Percentiles rank a stretch among this genome's conserved stretches.
Conservation (phyloP, 176 grass and related monocot genomes). For the Carex kokanica region DNA sequence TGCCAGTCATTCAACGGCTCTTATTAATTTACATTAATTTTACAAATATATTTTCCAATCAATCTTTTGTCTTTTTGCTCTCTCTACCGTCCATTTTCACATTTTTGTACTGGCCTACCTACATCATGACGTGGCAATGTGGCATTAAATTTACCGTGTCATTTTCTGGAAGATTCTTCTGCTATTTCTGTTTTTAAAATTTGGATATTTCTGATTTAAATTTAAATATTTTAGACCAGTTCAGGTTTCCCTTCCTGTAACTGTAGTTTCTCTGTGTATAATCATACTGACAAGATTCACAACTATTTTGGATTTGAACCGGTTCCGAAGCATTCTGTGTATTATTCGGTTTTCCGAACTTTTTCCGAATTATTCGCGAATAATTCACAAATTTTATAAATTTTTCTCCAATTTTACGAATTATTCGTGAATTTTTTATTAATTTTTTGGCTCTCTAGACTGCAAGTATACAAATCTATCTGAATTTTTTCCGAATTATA, state of each 20-base stretch:
- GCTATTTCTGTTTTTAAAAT: not conserved
- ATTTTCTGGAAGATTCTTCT: conserved; percentile 7
- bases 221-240: not conserved
- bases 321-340: too few relatives aligned
- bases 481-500: too few relatives aligned
- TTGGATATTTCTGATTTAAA: not conserved
- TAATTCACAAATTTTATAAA: too few relatives aligned
- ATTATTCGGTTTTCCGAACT: too few relatives aligned
- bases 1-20: not conserved
- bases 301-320: too few relatives aligned
- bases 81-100: not conserved
- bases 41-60: not conserved
- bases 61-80: not conserved
- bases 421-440: too few relatives aligned
- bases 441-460: too few relatives aligned
- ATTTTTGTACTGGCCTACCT: not conserved
- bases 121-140: not conserved
- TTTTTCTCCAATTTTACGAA: too few relatives aligned
- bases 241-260: not conserved
- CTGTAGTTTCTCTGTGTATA: not conserved
- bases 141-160: not conserved
- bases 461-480: too few relatives aligned
- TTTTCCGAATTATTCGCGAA: too few relatives aligned
- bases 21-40: not conserved
- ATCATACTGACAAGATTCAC: too few relatives aligned